Percentiles rank a stretch among this genome's conserved stretches.
Conservation (phyloP, 2,329 filamentous ascomycete species). For the Didymella glomerata region DNA sequence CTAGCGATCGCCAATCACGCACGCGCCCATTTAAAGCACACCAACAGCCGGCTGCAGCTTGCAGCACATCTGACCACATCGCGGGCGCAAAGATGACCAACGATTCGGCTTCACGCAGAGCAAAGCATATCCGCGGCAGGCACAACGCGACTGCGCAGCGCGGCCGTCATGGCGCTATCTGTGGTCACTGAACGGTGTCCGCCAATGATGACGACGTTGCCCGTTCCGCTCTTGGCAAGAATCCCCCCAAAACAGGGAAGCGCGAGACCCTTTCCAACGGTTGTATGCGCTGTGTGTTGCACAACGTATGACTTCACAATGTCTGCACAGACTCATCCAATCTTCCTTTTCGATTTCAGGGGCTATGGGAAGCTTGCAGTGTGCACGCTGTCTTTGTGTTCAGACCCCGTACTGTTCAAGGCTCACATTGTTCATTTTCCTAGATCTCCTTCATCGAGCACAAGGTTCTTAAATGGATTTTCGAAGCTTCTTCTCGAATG, state of each 20-base stretch:
- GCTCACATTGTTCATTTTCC: not conserved
- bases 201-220: slow-evolving; percentile 14
- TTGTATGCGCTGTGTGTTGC: not conserved
- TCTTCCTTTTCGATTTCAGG: not conserved
- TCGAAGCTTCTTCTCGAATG: not conserved
- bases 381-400: not conserved
- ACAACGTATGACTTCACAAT: not conserved
- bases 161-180: slow-evolving; percentile 25
- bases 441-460: not conserved
- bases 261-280: slow-evolving; percentile 1
- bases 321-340: not conserved
- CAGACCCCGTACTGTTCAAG: not conserved
- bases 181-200: slow-evolving; percentile 11
- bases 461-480: not conserved
- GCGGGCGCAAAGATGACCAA: slow-evolving; percentile 8
- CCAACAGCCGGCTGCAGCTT: slow-evolving; percentile 31
- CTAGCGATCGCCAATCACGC: slow-evolving; percentile 34
- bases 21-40: slow-evolving; percentile 28
- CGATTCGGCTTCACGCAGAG: slow-evolving; percentile 11
- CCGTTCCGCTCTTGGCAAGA: slow-evolving; percentile 17
- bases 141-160: slow-evolving; percentile 14
- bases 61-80: slow-evolving; percentile 21
- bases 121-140: slow-evolving; percentile 18
- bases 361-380: not conserved
- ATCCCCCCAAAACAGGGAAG: slow-evolving; percentile 14